phyloP scores from a whole-genome alignment of 306 rosid genomes.

The Acacia acuminata region DNA sequence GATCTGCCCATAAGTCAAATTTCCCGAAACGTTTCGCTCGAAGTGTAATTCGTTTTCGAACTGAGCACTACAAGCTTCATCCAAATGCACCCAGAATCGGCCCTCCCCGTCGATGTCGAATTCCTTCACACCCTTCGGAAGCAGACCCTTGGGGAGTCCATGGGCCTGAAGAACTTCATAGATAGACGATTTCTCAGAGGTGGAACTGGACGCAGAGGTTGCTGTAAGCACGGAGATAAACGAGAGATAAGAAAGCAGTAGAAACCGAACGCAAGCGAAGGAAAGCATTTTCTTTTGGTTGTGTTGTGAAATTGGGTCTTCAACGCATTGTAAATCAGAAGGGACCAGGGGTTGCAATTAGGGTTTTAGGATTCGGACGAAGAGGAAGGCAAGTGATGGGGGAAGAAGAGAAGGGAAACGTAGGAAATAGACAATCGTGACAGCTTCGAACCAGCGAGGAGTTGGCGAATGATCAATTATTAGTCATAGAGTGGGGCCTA shows the following conservation, averaged over 20 bases:
- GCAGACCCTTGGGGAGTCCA: slow-evolving; percentile 82
- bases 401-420: slow-evolving; percentile 1
- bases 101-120: slow-evolving; percentile 54
- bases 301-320: not conserved
- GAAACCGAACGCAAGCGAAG: not conserved
- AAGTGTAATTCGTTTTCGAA: slow-evolving; percentile 84
- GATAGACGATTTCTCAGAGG: slow-evolving; percentile 38
- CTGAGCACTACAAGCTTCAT: slow-evolving; percentile 83
- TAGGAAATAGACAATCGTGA: slow-evolving; percentile 42
- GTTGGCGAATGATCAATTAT: slow-evolving; percentile 67
- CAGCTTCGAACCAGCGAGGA: slow-evolving; percentile 63
- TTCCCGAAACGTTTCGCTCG: slow-evolving; percentile 74
- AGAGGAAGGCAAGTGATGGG: not conserved
- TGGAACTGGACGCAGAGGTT: not conserved
- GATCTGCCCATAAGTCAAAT: slow-evolving; percentile 61
- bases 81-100: slow-evolving; percentile 57
- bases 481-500: slow-evolving; percentile 48
- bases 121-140: slow-evolving; percentile 66
- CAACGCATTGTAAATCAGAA: slow-evolving; percentile 3
- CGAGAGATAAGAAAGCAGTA: slow-evolving; percentile 2
- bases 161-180: slow-evolving; percentile 64
- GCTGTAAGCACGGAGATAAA: not conserved
- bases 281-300: slow-evolving; percentile 32
- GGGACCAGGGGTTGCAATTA: not conserved
- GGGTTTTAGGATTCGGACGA: slow-evolving; percentile 19